Conservation (phyloP, 2,329 filamentous ascomycete genomes). For the Tolypocladium guangdongense region DNA sequence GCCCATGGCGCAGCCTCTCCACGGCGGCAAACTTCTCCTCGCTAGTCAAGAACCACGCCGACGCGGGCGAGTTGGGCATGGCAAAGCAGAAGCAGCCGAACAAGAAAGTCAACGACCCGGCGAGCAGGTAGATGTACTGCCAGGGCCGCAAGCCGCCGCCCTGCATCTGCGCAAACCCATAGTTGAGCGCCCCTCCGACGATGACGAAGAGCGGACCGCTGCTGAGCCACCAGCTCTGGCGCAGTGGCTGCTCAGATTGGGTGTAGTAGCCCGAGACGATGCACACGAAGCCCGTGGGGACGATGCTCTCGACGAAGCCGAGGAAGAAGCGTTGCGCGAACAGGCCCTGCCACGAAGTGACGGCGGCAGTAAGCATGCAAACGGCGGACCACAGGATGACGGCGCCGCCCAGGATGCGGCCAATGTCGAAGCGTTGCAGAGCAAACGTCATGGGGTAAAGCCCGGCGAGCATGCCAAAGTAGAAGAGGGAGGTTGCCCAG, state of each 20-base stretch:
- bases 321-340: constrained; percentile 57
- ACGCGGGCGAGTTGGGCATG: constrained; percentile 53
- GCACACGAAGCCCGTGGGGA: constrained; percentile 57
- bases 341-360: constrained; percentile 51
- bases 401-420: constrained; percentile 50
- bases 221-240: constrained; percentile 60
- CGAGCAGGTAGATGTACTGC: constrained; percentile 63
- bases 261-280: constrained; percentile 54
- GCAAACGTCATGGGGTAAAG: constrained; percentile 64
- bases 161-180: constrained; percentile 53
- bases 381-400: constrained; percentile 56
- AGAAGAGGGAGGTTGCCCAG: constrained; percentile 72
- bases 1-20: constrained; percentile 49
- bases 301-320: constrained; percentile 50
- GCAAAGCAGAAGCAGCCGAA: constrained; percentile 56
- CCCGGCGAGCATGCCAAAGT: constrained; percentile 68
- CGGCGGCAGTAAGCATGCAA: constrained; percentile 58
- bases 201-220: constrained; percentile 49
- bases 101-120: constrained; percentile 50
- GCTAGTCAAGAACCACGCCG: constrained; percentile 56
- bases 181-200: constrained; percentile 53
- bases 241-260: constrained; percentile 50
- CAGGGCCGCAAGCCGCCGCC: constrained; percentile 45
- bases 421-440: constrained; percentile 55
- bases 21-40: constrained; percentile 55